Evolutionary conservation across 2,329 filamentous ascomycete genomes (phyloP).

Genomic region (Aphanocladium album): DNA sequence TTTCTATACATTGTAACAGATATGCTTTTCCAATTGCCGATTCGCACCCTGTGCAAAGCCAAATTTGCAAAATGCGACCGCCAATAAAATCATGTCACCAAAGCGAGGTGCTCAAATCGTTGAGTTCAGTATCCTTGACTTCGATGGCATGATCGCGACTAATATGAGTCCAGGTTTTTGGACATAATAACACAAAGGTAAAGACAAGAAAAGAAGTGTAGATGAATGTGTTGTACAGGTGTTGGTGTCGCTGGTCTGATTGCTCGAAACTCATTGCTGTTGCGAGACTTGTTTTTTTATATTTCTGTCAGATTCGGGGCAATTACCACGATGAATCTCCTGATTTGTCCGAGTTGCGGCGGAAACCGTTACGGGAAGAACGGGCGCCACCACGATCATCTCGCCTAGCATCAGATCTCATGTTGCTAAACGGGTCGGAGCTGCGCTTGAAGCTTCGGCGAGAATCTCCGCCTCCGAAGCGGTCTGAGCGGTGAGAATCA

Average conservation of each 20-base stretch:
- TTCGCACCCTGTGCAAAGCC: too few species aligned
- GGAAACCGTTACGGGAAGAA: slow-evolving; percentile 9
- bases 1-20: slow-evolving; percentile 4
- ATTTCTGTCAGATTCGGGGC: background rate
- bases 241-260: background rate
- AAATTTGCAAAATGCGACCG: background rate
- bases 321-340: background rate
- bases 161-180: background rate
- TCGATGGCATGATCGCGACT: background rate
- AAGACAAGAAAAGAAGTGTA: slow-evolving; percentile 3
- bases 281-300: too few species aligned
- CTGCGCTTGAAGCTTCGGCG: background rate
- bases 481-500: slow-evolving; percentile 12
- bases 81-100: background rate
- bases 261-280: background rate
- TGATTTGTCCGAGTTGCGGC: background rate
- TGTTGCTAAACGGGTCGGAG: slow-evolving; percentile 20
- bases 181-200: slow-evolving; percentile 10
- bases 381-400: slow-evolving; percentile 12
- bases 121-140: background rate
- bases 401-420: slow-evolving; percentile 13
- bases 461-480: slow-evolving; percentile 10
- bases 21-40: background rate
- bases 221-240: slow-evolving; percentile 7
- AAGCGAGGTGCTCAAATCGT: background rate